These are phyloP conservation scores for Apiospora marii DNA, from an alignment of 2,329 filamentous ascomycete genomes.

Conservation along the genomic window DNA sequence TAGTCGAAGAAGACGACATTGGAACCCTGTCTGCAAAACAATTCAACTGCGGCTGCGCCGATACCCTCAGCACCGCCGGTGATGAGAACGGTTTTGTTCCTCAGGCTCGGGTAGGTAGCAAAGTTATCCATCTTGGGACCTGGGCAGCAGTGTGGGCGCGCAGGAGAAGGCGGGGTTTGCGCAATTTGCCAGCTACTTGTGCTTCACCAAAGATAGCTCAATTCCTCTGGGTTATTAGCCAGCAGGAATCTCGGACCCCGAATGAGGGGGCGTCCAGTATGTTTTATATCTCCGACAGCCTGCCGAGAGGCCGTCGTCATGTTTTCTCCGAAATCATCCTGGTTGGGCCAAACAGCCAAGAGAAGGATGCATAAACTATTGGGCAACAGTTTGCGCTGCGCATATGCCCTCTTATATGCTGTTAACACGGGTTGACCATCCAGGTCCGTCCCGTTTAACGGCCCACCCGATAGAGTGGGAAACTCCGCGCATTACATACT, in stretches of 20 bases:
- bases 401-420: background rate
- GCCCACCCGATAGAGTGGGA: background rate
- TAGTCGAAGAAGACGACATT: conserved; percentile 54
- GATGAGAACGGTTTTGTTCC: conserved; percentile 50
- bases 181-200: background rate
- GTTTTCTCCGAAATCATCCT: background rate
- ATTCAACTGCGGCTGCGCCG: conserved; percentile 52
- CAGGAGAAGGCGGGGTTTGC: background rate
- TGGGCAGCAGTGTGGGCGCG: background rate
- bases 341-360: background rate
- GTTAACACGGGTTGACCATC: background rate
- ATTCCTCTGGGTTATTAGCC: background rate
- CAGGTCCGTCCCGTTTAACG: background rate
- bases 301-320: background rate
- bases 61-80: conserved; percentile 57
- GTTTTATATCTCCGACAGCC: background rate
- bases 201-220: background rate
- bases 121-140: conserved; percentile 31
- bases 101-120: conserved; percentile 52
- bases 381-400: conserved; percentile 12
- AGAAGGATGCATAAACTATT: background rate
- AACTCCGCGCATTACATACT: background rate
- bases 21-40: conserved; percentile 54
- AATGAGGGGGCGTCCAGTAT: background rate
- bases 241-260: background rate